Evolutionary conservation across 257 asterid species (phyloP), one percentile per base, ranked within the genome.

Genomic region (Gentiana dahurica): DNA sequence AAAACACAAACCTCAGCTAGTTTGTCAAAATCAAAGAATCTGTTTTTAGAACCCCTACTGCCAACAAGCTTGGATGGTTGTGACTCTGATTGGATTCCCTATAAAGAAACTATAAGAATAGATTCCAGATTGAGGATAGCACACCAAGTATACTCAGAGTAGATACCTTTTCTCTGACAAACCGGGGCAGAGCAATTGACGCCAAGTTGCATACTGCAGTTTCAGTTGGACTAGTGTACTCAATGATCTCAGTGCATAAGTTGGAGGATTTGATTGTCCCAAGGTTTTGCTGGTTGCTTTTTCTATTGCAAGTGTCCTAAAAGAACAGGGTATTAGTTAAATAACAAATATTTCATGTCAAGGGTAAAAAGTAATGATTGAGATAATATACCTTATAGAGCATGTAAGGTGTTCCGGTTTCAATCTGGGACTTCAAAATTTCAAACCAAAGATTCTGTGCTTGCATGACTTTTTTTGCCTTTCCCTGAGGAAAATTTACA

Each of bases 191-290:
- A 65, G 97, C 98, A 79, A 88, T 88, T 48, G 98, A 88, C 52
- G 97, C 95, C 57, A 92, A 75, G 74, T 92, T 92, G 75, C 97
- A 92, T 8, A 92, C 96, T 24, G 96, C 96, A 77, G 98, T 85
- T 80, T 91, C 96, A 3, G 88, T 67, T 51, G 94, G 95, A 73
- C 95, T 85, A 24, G 94, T 71, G 72, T 81, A 87, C 75, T 91
- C 90, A 51, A 91, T 76, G 59, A 91, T 91, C 77, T 91, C 98
- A 4, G 98, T 87, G 67, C 96, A 87, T 73, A 91, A 74, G 77
- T 91, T 91, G 9, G 96, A 91, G 37, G 94, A 91, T 57, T 85
- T 91, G 57, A 91, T 91, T 34, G 96, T 91, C 35, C 98, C 98
- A 53, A 91, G 73, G 68, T 91, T 91, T 77, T 87, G 95, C 73